Conservation (phyloP, 106 monocot species). For the Gastrodia elata region DNA sequence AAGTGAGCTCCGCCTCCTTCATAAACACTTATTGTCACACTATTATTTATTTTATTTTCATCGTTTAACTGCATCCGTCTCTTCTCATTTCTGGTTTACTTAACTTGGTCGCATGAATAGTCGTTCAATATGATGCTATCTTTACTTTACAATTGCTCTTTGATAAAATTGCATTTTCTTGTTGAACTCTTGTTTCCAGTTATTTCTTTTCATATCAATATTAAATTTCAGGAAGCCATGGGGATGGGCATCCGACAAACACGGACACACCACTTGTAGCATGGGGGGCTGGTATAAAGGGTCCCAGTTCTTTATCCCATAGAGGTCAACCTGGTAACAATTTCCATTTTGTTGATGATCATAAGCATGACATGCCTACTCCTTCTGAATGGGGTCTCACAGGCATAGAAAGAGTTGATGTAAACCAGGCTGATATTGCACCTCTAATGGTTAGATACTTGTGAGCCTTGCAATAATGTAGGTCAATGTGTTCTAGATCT, state of each 20-base stretch:
- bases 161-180: not conserved
- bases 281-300: constrained; percentile 83
- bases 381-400: constrained; percentile 60
- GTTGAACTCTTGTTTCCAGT: not conserved
- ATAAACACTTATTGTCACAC: not conserved
- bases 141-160: not conserved
- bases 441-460: constrained; percentile 61
- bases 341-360: constrained; percentile 74
- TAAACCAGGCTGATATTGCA: constrained; percentile 94
- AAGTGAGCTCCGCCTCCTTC: too few species aligned
- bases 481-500: not conserved
- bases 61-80: not conserved
- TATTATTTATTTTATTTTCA: not conserved
- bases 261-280: constrained; percentile 88
- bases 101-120: not conserved
- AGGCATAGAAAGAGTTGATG: constrained; percentile 69
- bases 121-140: not conserved
- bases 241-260: constrained; percentile 89
- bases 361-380: constrained; percentile 66
- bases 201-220: not conserved
- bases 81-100: not conserved
- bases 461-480: not conserved
- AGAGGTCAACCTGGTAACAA: constrained; percentile 37
- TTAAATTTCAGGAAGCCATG: constrained; percentile 75
- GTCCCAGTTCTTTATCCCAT: constrained; percentile 34